Evolutionary conservation across 345 rosid genomes (phyloP), one percentile per base, ranked within the genome.

Genomic region (Angophora floribunda): DNA sequence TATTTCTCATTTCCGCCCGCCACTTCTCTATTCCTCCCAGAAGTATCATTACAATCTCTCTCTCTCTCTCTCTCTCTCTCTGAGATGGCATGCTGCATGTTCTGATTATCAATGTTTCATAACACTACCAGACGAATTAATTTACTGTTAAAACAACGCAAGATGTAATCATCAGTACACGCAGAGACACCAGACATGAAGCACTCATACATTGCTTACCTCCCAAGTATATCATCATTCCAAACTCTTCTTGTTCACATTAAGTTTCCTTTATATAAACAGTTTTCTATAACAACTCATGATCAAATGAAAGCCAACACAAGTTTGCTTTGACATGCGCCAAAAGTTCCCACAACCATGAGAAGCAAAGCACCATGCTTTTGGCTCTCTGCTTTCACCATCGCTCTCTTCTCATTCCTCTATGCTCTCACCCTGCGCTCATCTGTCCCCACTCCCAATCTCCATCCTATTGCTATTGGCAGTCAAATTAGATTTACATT

Each of bases 141-240:
- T 52, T 87, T 70, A 30, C 57, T 67, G 63, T 75, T 78, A 78
- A 67, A 87, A 65, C 85, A 67, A 87, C 49, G 24, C 32, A 52
- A 67, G 36, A 78, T 14, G 51, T 70, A 57, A 30, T 70, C 50
- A 24, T 28, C 51, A 61, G 22, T 50, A 47, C 87, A 28, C n/a
- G 41, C 87, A 21, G 52, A 30, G 80, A 47, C 8, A 47, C 24
- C 47, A 63, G 55, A 65, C 49, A 85, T 57, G 70, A 75, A 44
- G 82, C 82, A 75, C 87, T 87, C 88, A 86, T 89, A 87, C 88
- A 85, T 91, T 91, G 21, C 95, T 93, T 92, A 41, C 93, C 92
- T 90, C 93, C 92, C 91, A 93, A 91, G 93, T 59, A 89, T 92
- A 88, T 86, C 91, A 86, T 88, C 87, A 50, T 50, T 36, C 13